Evolutionary conservation across 1,284 basidiomycete genomes (phyloP), one percentile per base, ranked within the genome.

Genomic region (Sporisorium reilianum): DNA sequence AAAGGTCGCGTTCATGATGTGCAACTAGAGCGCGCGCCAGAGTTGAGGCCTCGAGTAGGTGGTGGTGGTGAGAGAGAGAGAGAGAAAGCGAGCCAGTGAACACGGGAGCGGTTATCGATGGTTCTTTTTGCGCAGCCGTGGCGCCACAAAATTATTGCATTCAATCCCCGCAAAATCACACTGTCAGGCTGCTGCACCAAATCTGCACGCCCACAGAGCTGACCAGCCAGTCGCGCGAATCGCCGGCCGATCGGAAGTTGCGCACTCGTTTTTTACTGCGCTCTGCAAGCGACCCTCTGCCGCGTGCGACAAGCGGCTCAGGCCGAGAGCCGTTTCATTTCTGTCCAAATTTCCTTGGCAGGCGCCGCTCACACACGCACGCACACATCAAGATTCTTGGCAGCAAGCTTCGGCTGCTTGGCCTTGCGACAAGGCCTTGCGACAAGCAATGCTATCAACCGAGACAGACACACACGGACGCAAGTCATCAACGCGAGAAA

Each of bases 351-450:
- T n/a, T n/a, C n/a, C n/a, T n/a, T n/a, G n/a, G n/a, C n/a, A 30
- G 28, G 28, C 28, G 28, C 28, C 28, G 28, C 28, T 30, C 45
- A 18, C n/a, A 49, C 16, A n/a, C 28, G 18, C 28, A 41, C 46
- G 28, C 46, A 45, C 55, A 42, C 14, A 14, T 30, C 38, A 30
- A 50, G 48, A 42, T 50, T 50, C 55, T 57, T 57, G 46, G 55
- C 55, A 42, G n/a, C 32, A 11, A 16, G 22, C 12, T 20, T 41
- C 26, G 11, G 34, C 51, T 40, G 12, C 36, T 44, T 14, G 12
- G 22, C 42, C 14, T 45, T 45, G 25, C 1, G 38, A 34, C 32
- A 34, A 11, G 12, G 22, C 42, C 14, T 45, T 45, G 25, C 1
- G 38, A 34, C 32, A 34, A 11, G n/a, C n/a, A n/a, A n/a, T n/a